A percentile compares a stretch with the other conserved stretches of the same genome.
These are phyloP conservation scores for Penicilliopsis zonata DNA, from an alignment of 495 filamentous ascomycete species.

Conservation along the genomic window DNA sequence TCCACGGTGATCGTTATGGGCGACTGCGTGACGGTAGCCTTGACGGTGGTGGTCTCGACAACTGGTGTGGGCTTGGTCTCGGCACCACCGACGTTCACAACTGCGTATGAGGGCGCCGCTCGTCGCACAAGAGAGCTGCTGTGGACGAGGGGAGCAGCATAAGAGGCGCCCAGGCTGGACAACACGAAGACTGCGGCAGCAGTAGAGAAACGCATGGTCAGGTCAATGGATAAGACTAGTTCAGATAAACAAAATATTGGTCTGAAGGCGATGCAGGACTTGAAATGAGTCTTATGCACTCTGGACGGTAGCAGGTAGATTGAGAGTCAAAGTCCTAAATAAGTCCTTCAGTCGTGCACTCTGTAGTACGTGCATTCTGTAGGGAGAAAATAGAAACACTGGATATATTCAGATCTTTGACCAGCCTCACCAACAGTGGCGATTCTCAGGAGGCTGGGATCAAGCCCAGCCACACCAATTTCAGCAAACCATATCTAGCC, in stretches of 20 bases:
- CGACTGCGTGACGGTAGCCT: constrained; percentile 16
- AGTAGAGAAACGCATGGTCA: constrained; percentile 23
- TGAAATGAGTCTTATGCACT: too few species aligned
- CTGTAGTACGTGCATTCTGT: too few species aligned
- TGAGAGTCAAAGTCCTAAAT: too few species aligned
- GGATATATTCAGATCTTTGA: too few species aligned
- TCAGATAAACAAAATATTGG: constrained; percentile 2
- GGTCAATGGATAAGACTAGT: not conserved
- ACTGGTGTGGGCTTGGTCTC: constrained; percentile 12
- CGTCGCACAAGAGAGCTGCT: constrained; percentile 18
- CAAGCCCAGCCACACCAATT: too few species aligned
- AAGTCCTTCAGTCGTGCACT: too few species aligned
- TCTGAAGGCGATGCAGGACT: too few species aligned
- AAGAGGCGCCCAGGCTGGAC: constrained; percentile 16
- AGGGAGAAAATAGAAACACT: too few species aligned
- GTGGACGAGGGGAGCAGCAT: constrained; percentile 22
- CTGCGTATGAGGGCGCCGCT: constrained; percentile 25
- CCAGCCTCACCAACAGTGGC: too few species aligned
- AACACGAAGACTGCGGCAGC: constrained; percentile 17
- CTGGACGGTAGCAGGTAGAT: too few species aligned
- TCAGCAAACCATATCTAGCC: too few species aligned
- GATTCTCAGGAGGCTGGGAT: too few species aligned
- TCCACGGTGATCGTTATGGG: not conserved
- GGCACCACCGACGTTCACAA: constrained; percentile 36
- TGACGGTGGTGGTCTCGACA: constrained; percentile 17